Conservation (phyloP, 2,329 filamentous ascomycete genomes). For the Aspergillus flavus region DNA sequence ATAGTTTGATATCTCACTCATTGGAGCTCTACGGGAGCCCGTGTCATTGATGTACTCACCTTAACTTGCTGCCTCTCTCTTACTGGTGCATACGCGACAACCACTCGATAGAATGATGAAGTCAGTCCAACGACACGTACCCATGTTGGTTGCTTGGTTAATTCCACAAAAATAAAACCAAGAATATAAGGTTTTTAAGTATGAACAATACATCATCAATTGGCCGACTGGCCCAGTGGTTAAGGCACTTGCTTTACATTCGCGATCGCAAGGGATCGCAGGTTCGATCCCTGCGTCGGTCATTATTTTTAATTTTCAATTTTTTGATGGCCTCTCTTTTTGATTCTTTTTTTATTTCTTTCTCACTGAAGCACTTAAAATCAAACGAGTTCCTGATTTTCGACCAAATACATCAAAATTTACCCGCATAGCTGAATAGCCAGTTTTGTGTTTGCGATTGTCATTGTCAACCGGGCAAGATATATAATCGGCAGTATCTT, state of each 20-base stretch:
- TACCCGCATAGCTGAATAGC: no score
- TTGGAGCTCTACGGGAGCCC: no score
- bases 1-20: fast-evolving
- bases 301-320: background rate
- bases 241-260: background rate
- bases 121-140: no score
- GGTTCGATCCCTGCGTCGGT: background rate
- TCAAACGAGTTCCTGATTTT: background rate
- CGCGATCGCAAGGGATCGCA: background rate
- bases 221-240: background rate
- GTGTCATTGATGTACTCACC: no score
- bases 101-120: background rate
- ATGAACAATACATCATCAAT: background rate
- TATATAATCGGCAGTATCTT: no score
- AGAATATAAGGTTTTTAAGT: no score
- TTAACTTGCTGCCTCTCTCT: background rate
- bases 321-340: no score
- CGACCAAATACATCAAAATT: no score
- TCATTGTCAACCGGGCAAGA: no score
- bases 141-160: no score
- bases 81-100: background rate
- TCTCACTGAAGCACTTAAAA: background rate
- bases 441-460: no score
- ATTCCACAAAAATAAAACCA: no score
- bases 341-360: background rate